Base-by-base conservation (phyloP, 2,329 filamentous ascomycete species). In the Neofusicoccum kwambonambiense region DNA sequence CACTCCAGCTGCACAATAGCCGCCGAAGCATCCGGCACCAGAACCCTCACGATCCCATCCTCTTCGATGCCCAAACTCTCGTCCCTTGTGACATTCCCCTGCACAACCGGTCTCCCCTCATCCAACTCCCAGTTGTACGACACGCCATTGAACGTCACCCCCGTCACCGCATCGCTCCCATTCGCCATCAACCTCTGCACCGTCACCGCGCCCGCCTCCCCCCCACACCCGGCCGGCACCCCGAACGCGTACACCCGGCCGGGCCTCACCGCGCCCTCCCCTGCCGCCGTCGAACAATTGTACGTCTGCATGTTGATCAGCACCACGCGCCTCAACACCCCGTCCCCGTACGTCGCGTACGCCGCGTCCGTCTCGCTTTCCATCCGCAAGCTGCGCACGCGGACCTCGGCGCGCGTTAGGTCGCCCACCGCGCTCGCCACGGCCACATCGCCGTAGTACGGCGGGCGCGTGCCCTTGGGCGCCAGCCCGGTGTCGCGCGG, bases 41-140 rank as follows among this genome's bases (percentile, higher is more conserved):
- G 68, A 9, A 75, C 66, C 8, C 41, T 62, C 63, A 75, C 34
- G 44, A 31, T 70, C 1, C 82, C 83, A 17, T 75, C 71, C 4
- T 67, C 67, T 3, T 77, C 73, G 42, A 70, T 68, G 9, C 52
- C 42, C 0, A 79, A 72, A 27, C 34, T 79, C 76, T 87, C 84
- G 0, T 80, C 82, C 3, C 76, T 72, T 3, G 86, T 88, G 13
- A 87, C 80, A 70, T 89, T 89, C 0, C 66, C 64, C 73, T 88
- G 68, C 64, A 80, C 72, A 39, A 87, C 84, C 2, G 86, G 84
- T 71, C 72, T 76, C 0, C 86, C 87, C 3, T 77, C 68, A 11
- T 83, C 79, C 57, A 89, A 74, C 73, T 89, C 86, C 65, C 82
- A 83, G 69, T 89, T 86, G 68, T 87, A 90, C 67, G 84, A 89